Conservation (phyloP, 495 filamentous ascomycete species). For the Xylaria nigripes region DNA sequence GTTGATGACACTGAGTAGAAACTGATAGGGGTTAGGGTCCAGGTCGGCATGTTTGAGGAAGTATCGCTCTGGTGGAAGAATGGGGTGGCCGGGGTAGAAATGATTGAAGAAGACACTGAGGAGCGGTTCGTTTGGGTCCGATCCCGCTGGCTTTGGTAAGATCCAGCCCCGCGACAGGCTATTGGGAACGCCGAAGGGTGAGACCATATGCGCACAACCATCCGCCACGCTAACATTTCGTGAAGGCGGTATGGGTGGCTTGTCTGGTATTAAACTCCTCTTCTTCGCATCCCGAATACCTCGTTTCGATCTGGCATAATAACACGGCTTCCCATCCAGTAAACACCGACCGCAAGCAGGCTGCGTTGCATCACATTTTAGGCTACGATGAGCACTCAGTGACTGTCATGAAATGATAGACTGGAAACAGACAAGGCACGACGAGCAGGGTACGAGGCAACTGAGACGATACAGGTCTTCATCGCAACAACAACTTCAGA, state of each 20-base stretch:
- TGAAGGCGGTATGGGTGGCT: conserved; percentile 14
- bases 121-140: conserved; percentile 16
- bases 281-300: conserved; percentile 40
- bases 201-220: conserved; percentile 2
- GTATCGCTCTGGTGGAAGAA: conserved; percentile 42
- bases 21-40: conserved; percentile 25
- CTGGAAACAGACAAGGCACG: neutral
- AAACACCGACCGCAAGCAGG: conserved; percentile 41
- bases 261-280: conserved; percentile 27
- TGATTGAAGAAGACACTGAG: conserved; percentile 46
- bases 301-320: conserved; percentile 46
- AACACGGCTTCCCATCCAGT: conserved; percentile 38
- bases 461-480: neutral
- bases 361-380: conserved; percentile 51
- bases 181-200: conserved; percentile 2
- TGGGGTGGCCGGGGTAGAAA: conserved; percentile 54
- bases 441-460: neutral
- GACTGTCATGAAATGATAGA: neutral
- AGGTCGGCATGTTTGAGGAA: conserved; percentile 27
- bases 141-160: neutral
- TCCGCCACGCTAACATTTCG: conserved; percentile 5
- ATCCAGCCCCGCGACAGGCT: conserved; percentile 1
- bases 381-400: conserved; percentile 7
- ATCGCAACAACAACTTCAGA: neutral
- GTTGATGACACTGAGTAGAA: conserved; percentile 47